These are phyloP conservation scores for Pseudoscleropodium purum DNA, from an alignment of 225 moss, liverwort and hornwort genomes.

Conservation along the genomic window DNA sequence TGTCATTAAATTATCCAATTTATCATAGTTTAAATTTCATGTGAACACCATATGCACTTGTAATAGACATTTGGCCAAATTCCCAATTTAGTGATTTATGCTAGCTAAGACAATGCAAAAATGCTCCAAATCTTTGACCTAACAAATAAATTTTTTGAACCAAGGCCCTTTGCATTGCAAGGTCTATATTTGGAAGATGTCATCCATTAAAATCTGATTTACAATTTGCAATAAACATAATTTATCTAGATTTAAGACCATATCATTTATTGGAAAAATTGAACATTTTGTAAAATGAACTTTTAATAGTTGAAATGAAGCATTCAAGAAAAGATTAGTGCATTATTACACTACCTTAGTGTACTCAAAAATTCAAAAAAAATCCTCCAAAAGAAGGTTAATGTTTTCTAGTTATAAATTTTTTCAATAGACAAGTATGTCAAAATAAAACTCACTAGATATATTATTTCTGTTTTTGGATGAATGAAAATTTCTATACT, in stretches of 20 bases:
- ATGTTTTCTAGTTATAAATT: neutral
- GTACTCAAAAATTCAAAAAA: neutral
- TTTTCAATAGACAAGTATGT: neutral
- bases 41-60: no score
- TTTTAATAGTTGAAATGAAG: neutral
- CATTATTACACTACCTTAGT: neutral
- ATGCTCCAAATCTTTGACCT: no score
- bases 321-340: fast-evolving
- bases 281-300: neutral
- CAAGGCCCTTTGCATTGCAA: no score
- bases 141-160: no score
- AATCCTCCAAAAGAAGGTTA: no score
- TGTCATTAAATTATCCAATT: no score
- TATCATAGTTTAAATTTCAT: no score
- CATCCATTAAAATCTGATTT: neutral
- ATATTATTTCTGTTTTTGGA: neutral
- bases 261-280: neutral
- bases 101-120: no score
- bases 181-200: no score
- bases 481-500: fast-evolving
- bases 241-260: neutral
- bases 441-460: neutral
- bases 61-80: no score
- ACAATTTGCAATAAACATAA: neutral
- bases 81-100: no score